Base-by-base conservation (phyloP, 192 early-diverging fungal species). In the Pilaira anomala region DNA sequence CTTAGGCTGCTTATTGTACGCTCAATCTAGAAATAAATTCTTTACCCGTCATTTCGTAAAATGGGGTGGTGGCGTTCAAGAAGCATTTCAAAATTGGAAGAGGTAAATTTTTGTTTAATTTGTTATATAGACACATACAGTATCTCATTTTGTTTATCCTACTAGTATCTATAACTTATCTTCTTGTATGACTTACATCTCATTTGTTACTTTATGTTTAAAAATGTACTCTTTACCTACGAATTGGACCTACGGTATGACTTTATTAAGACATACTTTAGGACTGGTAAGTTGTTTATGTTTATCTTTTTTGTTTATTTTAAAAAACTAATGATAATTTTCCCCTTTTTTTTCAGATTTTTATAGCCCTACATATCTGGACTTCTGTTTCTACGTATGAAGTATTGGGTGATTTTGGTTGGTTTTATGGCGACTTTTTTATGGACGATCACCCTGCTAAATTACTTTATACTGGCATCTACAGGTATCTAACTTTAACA, bases 381-480 rank as follows among this genome's bases (percentile, higher is more conserved):
- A 94, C 91, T 33, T 87, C 96, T 16, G 74, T 91, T 39, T 93
- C 92, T 4, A 89, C 95, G 33, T 95, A 92, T 80, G 91, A 96
- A 71, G 92, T 88, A 11, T 80, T 96, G 50, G 95, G 96, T 49
- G 91, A 95, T 66, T 93, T 91, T 77, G 96, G 95, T 2, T 98
- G 94, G 72, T 98, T 98, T 78, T 96, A 97, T 70, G 94, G 93
- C 48, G 96, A 97, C 69, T 96, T 96, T 66, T 96, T 98, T 78
- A 87, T 95, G 52, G 91, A 92, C 66, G 82, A 87, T 39, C 78
- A 86, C 3, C 83, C 84, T 14, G 76, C 74, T 50, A 82, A 82
- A 56, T 80, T 89, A 24, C 85, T 88, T 59, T 96, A 96, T 74
- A 93, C 88, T 18, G 96, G 96, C 21, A 88, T 97, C 48, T 98